These are phyloP conservation scores for Cornus controversa DNA, from an alignment of 148 eudicot genomes.

Conservation along the genomic window DNA sequence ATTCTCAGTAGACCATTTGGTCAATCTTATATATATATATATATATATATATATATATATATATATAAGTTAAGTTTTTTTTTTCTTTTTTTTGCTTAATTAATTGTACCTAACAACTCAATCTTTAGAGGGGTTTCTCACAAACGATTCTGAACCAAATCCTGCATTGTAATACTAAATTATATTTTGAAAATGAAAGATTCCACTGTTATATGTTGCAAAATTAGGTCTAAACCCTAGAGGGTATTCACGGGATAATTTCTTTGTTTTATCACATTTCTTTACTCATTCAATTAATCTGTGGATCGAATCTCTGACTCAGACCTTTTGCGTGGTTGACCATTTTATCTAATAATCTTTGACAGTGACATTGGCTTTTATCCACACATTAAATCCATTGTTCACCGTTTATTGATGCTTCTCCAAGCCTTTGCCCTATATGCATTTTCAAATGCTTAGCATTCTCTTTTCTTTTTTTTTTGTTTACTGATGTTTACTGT, in stretches of 20 bases:
- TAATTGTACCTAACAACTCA: neutral
- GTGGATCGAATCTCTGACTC: constrained; percentile 34
- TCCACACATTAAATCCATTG: too few relatives aligned
- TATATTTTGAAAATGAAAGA: neutral
- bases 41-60: too few relatives aligned
- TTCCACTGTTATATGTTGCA: constrained; percentile 8
- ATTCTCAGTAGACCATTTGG: too few relatives aligned
- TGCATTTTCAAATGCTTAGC: too few relatives aligned
- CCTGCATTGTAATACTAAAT: constrained; percentile 2
- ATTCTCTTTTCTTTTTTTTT: too few relatives aligned
- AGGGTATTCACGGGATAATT: constrained; percentile 18
- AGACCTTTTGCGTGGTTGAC: constrained; percentile 12
- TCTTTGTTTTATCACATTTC: constrained; percentile 9
- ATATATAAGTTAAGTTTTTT: too few relatives aligned
- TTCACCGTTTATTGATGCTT: too few relatives aligned
- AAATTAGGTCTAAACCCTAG: neutral
- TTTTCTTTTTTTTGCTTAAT: neutral
- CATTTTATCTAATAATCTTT: constrained; percentile 16
- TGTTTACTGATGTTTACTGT: too few relatives aligned
- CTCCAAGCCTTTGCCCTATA: too few relatives aligned
- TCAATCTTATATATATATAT: too few relatives aligned
- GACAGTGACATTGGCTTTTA: neutral
- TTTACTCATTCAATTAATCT: constrained; percentile 14
- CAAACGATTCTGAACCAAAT: neutral
- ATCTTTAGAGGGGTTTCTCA: neutral